Evolutionary conservation across 495 filamentous ascomycete genomes (phyloP), one percentile per base, ranked within the genome.

Genomic region (Daldinia grandis): DNA sequence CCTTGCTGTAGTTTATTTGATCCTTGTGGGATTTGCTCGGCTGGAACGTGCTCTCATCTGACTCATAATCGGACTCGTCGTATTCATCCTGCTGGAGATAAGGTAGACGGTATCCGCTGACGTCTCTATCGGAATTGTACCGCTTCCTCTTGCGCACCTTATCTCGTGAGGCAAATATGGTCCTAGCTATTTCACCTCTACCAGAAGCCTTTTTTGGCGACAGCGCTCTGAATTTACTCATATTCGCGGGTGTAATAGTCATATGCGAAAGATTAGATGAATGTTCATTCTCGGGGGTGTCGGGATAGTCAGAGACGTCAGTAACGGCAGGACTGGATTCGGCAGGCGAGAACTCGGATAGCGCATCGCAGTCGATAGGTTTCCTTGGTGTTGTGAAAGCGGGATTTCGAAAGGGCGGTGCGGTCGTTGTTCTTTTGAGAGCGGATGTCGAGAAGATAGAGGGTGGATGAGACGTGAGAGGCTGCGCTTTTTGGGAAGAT

Each of bases 311-410:
- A 0, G 93, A 92, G 51, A 85, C 88, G 65, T 90, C 88, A 37
- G 80, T 82, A 73, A 83, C 83, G 40, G 87, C 86, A 3, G 94
- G 93, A 7, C 93, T 94, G 0, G 91, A 90, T 74, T 97, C 95
- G n/a, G 90, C 87, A 50, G 90, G 90, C 2, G 93, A 95, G 30
- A 81, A 80, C 30, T 85, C 83, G 8, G 92, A 91, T 68, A 90
- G 87, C 5, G 78, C 72, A 58, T 91, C 89, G 21, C 88, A 77
- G 14, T 92, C 89, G 62, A 85, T 76, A 0, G 84, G 83, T 73
- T 91, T 95, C 42, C 92, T 91, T 2, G 93, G 93, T 6, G 91
- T 97, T 28, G 86, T 93, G 74, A 95, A 97, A 9, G 89, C 87
- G 3, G 88, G 83, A 74, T 89, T 90, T 58, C 86, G 87, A 69